Conservation (phyloP, 805 yeast species). For the Osmozyma mogii region DNA sequence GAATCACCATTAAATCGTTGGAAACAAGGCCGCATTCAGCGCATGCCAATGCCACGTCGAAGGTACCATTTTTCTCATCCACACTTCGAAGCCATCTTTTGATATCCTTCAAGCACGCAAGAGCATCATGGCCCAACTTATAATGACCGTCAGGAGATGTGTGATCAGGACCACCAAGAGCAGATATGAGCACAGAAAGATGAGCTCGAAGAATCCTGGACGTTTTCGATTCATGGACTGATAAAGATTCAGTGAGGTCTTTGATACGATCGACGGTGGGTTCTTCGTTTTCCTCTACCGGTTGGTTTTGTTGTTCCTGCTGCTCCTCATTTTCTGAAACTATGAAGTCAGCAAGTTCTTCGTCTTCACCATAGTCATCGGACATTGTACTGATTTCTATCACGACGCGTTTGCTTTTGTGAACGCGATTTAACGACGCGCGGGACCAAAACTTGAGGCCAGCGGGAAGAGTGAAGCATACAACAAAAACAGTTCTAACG, state of each 20-base stretch:
- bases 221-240: constrained; percentile 27
- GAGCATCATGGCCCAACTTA: constrained; percentile 79
- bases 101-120: constrained; percentile 78
- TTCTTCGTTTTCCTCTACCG: constrained; percentile 11
- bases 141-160: constrained; percentile 51
- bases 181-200: constrained; percentile 74
- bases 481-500: background rate
- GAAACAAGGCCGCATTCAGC: constrained; percentile 68
- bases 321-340: constrained; percentile 20
- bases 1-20: constrained; percentile 66
- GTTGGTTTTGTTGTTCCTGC: constrained; percentile 10
- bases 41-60: constrained; percentile 83
- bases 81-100: constrained; percentile 82
- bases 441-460: background rate
- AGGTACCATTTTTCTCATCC: constrained; percentile 62
- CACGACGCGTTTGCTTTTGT: constrained; percentile 3
- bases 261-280: constrained; percentile 6
- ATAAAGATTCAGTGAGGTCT: constrained; percentile 16
- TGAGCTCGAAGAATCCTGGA: constrained; percentile 53
- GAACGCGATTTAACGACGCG: background rate
- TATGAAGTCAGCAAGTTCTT: constrained; percentile 30
- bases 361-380: constrained; percentile 12
- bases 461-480: background rate
- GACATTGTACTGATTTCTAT: background rate
- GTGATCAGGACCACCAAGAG: constrained; percentile 85